These are phyloP conservation scores for Pyrus pyrifolia DNA, from an alignment of 306 rosid species.

Conservation along the genomic window DNA sequence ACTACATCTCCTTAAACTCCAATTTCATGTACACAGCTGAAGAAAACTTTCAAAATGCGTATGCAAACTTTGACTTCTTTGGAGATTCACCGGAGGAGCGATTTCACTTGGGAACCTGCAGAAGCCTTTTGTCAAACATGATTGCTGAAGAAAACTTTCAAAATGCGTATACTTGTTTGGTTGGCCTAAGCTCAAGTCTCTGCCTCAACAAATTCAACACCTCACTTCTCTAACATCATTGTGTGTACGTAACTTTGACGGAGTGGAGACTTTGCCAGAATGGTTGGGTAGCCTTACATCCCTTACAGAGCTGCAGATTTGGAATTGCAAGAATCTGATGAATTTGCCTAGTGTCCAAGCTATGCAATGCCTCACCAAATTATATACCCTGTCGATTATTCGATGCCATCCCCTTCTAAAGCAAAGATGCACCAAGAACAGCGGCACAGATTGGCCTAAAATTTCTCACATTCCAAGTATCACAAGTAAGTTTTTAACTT, in stretches of 20 bases:
- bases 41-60: slow-evolving; percentile 83
- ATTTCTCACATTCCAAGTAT: neutral
- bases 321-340: neutral
- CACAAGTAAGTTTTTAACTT: accelerated
- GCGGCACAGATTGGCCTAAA: neutral
- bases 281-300: neutral
- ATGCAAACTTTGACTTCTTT: slow-evolving; percentile 84
- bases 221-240: neutral
- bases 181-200: neutral
- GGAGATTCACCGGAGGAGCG: slow-evolving; percentile 95
- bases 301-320: no score
- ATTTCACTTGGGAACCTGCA: slow-evolving; percentile 80
- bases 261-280: neutral
- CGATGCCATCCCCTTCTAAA: neutral
- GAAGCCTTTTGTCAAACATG: slow-evolving; percentile 74
- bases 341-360: neutral
- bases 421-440: neutral
- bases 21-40: slow-evolving; percentile 40
- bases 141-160: no score
- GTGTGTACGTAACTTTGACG: accelerated
- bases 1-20: neutral
- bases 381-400: accelerated
- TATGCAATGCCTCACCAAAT: neutral
- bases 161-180: neutral
- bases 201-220: neutral